Evolutionary conservation across 345 rosid species (phyloP), one percentile per base, ranked within the genome.

Genomic region (Camelina sativa): DNA sequence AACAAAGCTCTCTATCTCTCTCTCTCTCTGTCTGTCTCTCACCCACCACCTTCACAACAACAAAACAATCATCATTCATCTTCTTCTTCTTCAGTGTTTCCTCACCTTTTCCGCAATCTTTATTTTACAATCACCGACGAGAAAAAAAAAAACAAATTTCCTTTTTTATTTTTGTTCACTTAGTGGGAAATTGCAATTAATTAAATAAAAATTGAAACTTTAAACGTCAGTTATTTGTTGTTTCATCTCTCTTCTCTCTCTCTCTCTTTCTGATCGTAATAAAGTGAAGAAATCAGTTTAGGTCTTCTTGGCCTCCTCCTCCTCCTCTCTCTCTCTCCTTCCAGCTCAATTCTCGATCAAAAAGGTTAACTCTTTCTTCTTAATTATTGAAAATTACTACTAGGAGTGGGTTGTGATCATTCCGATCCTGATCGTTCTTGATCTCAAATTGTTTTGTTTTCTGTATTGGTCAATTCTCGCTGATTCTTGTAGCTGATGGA

Each of bases 41-140:
- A 75, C 61, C 73, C 67, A 58, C 73, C 67, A 58, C 62, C 25
- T 67, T 59, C 47, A 37, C 52, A 60, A 59, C 55, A 51, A 50
- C 47, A 40, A 66, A 50, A 50, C 47, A 40, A 67, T 59, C 73
- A 74, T 57, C 72, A 59, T 34, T 35, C 47, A 59, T 56, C 72
- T 1, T 46, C 72, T 47, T 56, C 72, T 47, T 34, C 77, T 54
- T 56, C 58, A 74, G 59, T 75, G 55, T 28, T 75, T 60, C 37
- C 67, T 65, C 71, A 56, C 65, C 65, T 73, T 73, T 56, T 55
- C 69, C 63, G 54, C 69, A 52, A 62, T 17, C 76, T 72, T 72
- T 72, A n/a, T 35, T 46, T 2, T 51, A 23, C 50, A 1, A 0
- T 34, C 40, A 38, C 61, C 67, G 59, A 71, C 75, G 47, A 37